Base-by-base conservation (phyloP, 345 rosid genomes). In the Reutealis trisperma region DNA sequence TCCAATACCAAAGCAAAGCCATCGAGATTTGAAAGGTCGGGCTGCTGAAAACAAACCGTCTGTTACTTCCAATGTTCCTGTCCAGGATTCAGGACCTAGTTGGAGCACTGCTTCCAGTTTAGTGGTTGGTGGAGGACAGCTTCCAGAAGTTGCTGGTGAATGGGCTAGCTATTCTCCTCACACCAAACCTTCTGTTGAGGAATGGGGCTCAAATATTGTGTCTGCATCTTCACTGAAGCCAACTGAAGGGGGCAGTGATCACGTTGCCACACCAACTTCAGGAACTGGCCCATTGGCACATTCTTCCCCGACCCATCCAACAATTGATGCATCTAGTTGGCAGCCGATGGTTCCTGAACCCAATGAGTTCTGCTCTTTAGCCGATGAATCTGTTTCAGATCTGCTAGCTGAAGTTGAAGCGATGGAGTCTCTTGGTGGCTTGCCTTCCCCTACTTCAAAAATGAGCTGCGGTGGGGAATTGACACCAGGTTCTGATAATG, bases 331-430 rank as follows among this genome's bases (percentile, higher is more conserved):
- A 72, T 79, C 89, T 77, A 78, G 78, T 81, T 95, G 99, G 98
- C 93, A 87, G 81, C 80, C 91, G 72, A 86, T 90, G 41, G 85
- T 88, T 68, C 75, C 94, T 41, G 97, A 88, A 74, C 88, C 92
- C 1, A 84, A 85, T 58, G 98, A 91, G 59, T 91, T 84, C 72
- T 74, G 77, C 70, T 63, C 92, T 58, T 80, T 88, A 64, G 90
- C 77, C 58, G 98, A 93, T 84, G 99, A 96, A 80, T 96, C 99
- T 21, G 98, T 96, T 84, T 96, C 99, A 65, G 99, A 96, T 84
- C 91, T 96, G 63, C 83, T 96, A 87, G 99, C 99, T n/a, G 98
- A 93, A 84, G 97, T 93, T 75, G 99, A 96, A 88, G 99, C 99
- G 15, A 93, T 93, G 98, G 98, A 93, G 80, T 89, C 94, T 67